Evolutionary conservation across 2,329 filamentous ascomycete genomes (phyloP), one percentile per base, ranked within the genome.

Genomic region (Diplodia intermedia): DNA sequence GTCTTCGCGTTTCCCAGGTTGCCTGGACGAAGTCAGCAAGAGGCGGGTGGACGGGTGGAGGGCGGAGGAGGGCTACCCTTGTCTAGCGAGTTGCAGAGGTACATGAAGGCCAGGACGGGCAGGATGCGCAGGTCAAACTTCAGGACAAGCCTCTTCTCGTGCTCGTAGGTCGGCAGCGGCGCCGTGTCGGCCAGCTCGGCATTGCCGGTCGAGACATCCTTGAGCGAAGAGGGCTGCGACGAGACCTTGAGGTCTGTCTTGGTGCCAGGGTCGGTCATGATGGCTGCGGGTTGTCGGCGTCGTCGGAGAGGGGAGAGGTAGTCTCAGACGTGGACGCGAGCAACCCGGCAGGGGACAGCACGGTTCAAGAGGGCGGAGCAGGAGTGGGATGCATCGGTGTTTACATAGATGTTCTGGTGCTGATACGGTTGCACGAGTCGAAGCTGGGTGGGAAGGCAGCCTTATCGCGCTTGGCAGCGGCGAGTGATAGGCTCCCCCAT

Each of bases 81-180:
- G 66, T 63, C 57, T 12, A 68, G 14, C 6, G 49, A 63, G 63
- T 86, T 86, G 53, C 86, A 88, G 9, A 88, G 79, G 69, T 88
- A 89, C 86, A 89, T 88, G 23, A 87, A 70, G 1, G 86, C 84
- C 12, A 89, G 76, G 31, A 88, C 80, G 0, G 87, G 87, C n/a
- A 89, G 76, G 56, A 89, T 82, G 61, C 80, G 77, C 5, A 84
- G 67, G 71, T 86, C 84, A 71, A 89, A 85, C 70, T 87, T 87
- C 74, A 83, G 82, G 65, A 85, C 84, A 15, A 89, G 77, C 1
- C 71, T 69, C 61, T 74, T 75, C 63, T 80, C 79, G 31, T 66
- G 65, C 40, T 66, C 65, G 31, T 63, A 63, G 29, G 60, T 53
- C 20, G 54, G 65, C 3, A 57, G 26, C 4, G 49, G 40, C 4